Base-by-base conservation (phyloP, 805 yeast genomes). In the Metschnikowia santaceciliae region DNA sequence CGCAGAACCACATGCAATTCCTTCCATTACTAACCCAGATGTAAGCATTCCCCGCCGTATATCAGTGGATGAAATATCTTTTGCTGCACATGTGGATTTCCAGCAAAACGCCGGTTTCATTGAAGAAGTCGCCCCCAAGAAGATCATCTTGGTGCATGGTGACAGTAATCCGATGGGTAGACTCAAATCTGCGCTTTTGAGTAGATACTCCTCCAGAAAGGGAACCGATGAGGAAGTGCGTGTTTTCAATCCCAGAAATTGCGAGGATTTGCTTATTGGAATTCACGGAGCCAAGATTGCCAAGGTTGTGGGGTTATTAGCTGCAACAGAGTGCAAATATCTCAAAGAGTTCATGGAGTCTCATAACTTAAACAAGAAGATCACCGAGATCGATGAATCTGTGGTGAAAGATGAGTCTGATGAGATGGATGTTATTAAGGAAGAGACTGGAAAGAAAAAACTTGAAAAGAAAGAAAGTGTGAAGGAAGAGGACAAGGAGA, bases 41-140 rank as follows among this genome's bases (percentile, higher is more conserved):
- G 71, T 84, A 17, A 80, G 82, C 52, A 86, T 94, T 38, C 97
- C 98, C 4, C 82, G 99, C 62, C 78, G 97, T 56, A 70, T 95
- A 50, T 81, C 80, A 43, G 84, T 94, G 15, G 97, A 92, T 57
- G 99, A 94, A 67, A 86, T 94, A 3, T 91, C 98, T 1, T 94
- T 94, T 76, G 98, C 99, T n/a, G 99, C 99, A 0, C 99, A 94
- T 69, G 99, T 94, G 20, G 99, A 94, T 65, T 94, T 86, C 68
- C 90, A 88, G 61, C 97, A 94, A 63, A 94, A 94, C 60, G 75
- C 96, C 1, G 88, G 87, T 50, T 94, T 94, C 63, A 94, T 94
- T 52, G 97, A 91, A 58, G 75, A 83, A 53, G 89, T 94, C 2
- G 86, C 86, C 52, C 96, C 99, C 0, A 79, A 79, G 52, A 83